phyloP scores from a whole-genome alignment of 2,329 filamentous ascomycete genomes.

The Penicillium nordicum region DNA sequence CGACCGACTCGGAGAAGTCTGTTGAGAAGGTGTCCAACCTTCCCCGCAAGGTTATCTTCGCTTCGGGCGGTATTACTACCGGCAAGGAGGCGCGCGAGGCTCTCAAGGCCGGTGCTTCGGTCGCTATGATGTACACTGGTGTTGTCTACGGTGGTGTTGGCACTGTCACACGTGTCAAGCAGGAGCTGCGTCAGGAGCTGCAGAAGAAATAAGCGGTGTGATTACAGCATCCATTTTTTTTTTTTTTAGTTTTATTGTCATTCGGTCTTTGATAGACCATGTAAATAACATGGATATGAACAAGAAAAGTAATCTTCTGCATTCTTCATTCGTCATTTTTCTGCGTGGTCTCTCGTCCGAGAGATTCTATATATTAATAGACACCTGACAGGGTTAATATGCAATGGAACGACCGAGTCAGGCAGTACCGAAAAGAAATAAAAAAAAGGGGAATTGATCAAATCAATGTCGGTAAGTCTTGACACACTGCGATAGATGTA shows the following conservation, averaged over 20 bases:
- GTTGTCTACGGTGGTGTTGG: slow-evolving; percentile 62
- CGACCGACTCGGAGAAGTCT: slow-evolving; percentile 19
- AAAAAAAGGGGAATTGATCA: not conserved
- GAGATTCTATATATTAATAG: not conserved
- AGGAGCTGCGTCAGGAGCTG: slow-evolving; percentile 44
- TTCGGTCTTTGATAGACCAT: slow-evolving; percentile 9
- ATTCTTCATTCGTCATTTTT: not conserved
- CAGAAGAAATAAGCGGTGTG: slow-evolving; percentile 25
- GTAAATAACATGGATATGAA: slow-evolving; percentile 21
- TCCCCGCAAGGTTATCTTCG: slow-evolving; percentile 77
- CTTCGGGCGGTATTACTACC: slow-evolving; percentile 86
- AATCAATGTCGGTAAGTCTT: not conserved
- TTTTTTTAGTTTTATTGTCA: not conserved
- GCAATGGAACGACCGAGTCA: not conserved
- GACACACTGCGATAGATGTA: not conserved
- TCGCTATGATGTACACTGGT: slow-evolving; percentile 88
- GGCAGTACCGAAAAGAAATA: not conserved
- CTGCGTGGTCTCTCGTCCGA: not conserved
- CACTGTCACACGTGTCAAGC: slow-evolving; percentile 54
- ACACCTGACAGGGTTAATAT: not conserved
- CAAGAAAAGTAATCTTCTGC: not conserved
- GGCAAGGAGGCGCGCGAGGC: slow-evolving; percentile 78
- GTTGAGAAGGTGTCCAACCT: slow-evolving; percentile 14
- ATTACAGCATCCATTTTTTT: not conserved
- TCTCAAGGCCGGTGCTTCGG: slow-evolving; percentile 82